Evolutionary conservation across 495 filamentous ascomycete species (phyloP).

Genomic region (Pyronema omphalodes): DNA sequence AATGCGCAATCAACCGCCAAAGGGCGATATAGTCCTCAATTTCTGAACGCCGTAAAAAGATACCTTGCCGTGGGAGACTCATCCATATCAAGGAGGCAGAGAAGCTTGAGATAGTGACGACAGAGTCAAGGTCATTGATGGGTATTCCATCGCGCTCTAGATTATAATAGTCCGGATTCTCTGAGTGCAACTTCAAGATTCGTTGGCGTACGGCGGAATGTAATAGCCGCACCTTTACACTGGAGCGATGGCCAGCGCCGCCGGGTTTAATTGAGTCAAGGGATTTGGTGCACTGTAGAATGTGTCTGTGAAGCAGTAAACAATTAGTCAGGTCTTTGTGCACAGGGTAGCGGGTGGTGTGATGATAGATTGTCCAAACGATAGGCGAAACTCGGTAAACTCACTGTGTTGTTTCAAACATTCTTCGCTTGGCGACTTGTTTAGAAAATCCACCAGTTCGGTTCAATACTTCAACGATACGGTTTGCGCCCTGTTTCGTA

Average conservation of each 20-base stretch:
- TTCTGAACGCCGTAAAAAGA: constrained; percentile 31
- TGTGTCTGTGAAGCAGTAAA: constrained; percentile 26
- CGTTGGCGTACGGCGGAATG: constrained; percentile 51
- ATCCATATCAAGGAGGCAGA: constrained; percentile 48
- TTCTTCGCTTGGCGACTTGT: constrained; percentile 45
- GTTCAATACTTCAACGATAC: constrained; percentile 56
- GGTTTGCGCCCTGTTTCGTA: constrained; percentile 28
- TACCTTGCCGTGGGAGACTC: constrained; percentile 51
- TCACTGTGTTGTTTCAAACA: constrained; percentile 55
- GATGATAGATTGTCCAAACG: not conserved
- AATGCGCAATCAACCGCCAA: constrained; percentile 55
- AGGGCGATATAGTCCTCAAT: constrained; percentile 51
- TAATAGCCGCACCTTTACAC: constrained; percentile 54
- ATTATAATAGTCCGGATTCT: constrained; percentile 44
- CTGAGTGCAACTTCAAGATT: constrained; percentile 39
- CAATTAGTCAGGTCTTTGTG: not conserved
- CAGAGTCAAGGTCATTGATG: constrained; percentile 56
- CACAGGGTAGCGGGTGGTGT: not conserved
- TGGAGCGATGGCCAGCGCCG: constrained; percentile 47
- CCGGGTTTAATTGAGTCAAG: constrained; percentile 47
- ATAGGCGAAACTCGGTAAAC: not conserved
- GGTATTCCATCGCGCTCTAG: constrained; percentile 42
- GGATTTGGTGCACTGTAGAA: constrained; percentile 50
- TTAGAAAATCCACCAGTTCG: constrained; percentile 63
- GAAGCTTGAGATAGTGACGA: constrained; percentile 52